These are phyloP conservation scores for Haberlea rhodopensis DNA, from an alignment of 257 asterid species.

Conservation along the genomic window DNA sequence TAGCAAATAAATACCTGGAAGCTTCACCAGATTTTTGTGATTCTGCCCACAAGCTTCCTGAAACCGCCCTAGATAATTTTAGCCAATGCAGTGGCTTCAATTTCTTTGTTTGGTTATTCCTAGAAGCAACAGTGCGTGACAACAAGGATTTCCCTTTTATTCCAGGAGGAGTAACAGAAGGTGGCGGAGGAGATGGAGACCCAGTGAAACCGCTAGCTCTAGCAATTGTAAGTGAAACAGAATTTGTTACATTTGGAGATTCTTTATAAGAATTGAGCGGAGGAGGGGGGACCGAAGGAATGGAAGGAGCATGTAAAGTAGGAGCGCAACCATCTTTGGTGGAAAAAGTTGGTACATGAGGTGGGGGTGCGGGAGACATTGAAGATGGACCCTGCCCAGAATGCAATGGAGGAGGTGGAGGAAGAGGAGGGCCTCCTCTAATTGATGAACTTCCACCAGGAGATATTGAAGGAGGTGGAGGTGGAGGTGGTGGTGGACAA, in stretches of 20 bases:
- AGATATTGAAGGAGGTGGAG: constrained; percentile 40
- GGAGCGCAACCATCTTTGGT: constrained; percentile 16
- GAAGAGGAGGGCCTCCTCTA: constrained; percentile 38
- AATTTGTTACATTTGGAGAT: constrained; percentile 28
- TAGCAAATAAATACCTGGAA: constrained; percentile 53
- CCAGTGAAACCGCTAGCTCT: constrained; percentile 31
- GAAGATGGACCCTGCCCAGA: constrained; percentile 35
- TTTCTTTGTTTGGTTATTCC: constrained; percentile 60
- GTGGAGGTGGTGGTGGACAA: constrained; percentile 29
- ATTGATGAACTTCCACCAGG: constrained; percentile 27
- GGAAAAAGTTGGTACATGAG: constrained; percentile 34
- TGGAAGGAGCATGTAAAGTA: constrained; percentile 20
- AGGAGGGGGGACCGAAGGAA: constrained; percentile 74
- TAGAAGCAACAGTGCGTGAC: constrained; percentile 56
- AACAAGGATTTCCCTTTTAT: constrained; percentile 53
- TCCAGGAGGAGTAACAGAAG: constrained; percentile 61
- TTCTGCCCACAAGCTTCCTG: constrained; percentile 99
- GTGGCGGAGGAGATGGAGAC: constrained; percentile 82
- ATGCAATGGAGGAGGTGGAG: constrained; percentile 39
- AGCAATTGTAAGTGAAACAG: constrained; percentile 26
- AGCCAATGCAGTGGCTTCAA: constrained; percentile 93
- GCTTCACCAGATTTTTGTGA: constrained; percentile 81
- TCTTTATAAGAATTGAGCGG: constrained; percentile 37
- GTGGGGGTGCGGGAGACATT: constrained; percentile 45
- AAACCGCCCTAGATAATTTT: constrained; percentile 85